Conservation (phyloP, 2,329 filamentous ascomycete genomes). For the Alternaria brassicae region DNA sequence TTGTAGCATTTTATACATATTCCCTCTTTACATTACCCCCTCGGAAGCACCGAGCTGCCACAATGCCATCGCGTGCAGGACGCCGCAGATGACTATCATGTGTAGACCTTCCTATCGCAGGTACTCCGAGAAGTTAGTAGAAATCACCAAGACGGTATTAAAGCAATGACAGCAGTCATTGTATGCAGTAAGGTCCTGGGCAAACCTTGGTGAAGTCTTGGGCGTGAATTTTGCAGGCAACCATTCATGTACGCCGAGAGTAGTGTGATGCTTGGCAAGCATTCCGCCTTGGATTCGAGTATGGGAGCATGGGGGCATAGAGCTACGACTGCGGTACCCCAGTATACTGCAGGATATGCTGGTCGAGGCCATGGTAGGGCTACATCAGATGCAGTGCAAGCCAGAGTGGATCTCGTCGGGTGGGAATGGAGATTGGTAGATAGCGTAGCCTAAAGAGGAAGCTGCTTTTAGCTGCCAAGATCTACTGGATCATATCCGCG, state of each 20-base stretch:
- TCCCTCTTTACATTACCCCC: conserved; percentile 2
- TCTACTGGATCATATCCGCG: conserved; percentile 11
- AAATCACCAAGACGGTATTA: conserved; percentile 24
- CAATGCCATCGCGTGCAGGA: conserved; percentile 22
- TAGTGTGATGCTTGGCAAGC: conserved; percentile 25
- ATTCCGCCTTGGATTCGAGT: conserved; percentile 21
- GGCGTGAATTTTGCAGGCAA: conserved; percentile 9
- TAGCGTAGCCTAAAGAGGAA: conserved; percentile 25
- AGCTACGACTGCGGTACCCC: conserved; percentile 16
- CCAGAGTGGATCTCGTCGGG: conserved; percentile 5
- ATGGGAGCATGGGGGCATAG: conserved; percentile 2
- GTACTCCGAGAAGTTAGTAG: conserved; percentile 43
- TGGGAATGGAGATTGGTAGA: conserved; percentile 16
- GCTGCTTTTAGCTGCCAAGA: conserved; percentile 27
- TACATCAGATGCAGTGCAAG: conserved; percentile 2
- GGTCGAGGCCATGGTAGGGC: conserved; percentile 11
- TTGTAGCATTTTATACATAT: conserved; percentile 23
- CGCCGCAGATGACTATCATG: conserved; percentile 23
- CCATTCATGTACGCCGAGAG: conserved; percentile 21
- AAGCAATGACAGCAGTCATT: conserved; percentile 25
- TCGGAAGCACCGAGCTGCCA: conserved; percentile 12
- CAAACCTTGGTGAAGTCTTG: conserved; percentile 29
- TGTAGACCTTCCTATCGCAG: conserved; percentile 45
- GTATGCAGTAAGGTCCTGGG: conserved; percentile 28
- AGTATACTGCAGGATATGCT: conserved; percentile 10